phyloP scores from a whole-genome alignment of 805 yeast species.

The Hanseniaspora nectarophila region DNA sequence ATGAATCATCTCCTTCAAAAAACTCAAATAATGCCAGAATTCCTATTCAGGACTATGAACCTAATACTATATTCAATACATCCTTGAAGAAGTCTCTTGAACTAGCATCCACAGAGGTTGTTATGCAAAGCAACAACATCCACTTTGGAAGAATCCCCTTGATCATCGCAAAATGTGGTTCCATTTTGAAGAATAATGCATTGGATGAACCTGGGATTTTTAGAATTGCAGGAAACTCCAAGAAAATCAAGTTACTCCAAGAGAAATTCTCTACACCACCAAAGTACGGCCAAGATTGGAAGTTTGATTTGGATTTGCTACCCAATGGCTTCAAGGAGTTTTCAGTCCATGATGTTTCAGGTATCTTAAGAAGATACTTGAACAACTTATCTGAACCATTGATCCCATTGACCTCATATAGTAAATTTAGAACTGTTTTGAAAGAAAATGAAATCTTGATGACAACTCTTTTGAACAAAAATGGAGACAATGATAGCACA shows the following conservation, averaged over 20 bases:
- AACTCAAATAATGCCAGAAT: background rate
- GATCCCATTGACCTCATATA: constrained; percentile 66
- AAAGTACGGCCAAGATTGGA: constrained; percentile 77
- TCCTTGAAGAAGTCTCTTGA: constrained; percentile 57
- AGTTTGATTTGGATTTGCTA: constrained; percentile 22
- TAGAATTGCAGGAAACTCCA: constrained; percentile 82
- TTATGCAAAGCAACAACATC: constrained; percentile 45
- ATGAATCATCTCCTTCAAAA: background rate
- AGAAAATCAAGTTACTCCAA: constrained; percentile 78
- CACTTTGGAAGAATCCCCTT: constrained; percentile 84
- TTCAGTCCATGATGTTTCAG: constrained; percentile 94
- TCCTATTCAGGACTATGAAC: constrained; percentile 4
- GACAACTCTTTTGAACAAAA: constrained; percentile 53
- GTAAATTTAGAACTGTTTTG: constrained; percentile 66
- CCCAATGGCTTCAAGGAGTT: constrained; percentile 36
- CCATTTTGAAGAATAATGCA: constrained; percentile 65
- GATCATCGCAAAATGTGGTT: constrained; percentile 92
- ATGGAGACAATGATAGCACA: constrained; percentile 33
- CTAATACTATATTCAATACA: constrained; percentile 60
- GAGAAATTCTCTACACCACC: constrained; percentile 77
- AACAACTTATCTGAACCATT: constrained; percentile 87
- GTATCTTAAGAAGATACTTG: constrained; percentile 70
- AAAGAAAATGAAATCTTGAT: constrained; percentile 27
- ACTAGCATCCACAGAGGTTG: constrained; percentile 58
- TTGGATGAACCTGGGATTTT: constrained; percentile 81